Evolutionary conservation across 1,139 yeast species (phyloP).

Genomic region (Wickerhamomyces sp.): DNA sequence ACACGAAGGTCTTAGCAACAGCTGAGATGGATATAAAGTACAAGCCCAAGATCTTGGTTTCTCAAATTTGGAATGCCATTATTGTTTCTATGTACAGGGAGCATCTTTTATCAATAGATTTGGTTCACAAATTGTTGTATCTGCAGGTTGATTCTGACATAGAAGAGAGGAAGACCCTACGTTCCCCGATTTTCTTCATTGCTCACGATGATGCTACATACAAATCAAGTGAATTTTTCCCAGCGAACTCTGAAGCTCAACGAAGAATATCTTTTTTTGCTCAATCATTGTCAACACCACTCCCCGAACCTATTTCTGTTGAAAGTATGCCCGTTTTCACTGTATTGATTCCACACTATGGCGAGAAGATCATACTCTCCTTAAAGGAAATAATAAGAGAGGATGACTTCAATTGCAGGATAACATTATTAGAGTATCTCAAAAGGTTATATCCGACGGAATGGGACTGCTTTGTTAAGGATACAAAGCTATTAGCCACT

Average conservation of each 20-base stretch:
- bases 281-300: slow-evolving; percentile 73
- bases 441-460: slow-evolving; percentile 65
- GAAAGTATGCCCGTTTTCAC: slow-evolving; percentile 80
- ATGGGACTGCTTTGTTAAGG: slow-evolving; percentile 74
- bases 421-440: slow-evolving; percentile 69
- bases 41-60: slow-evolving; percentile 46
- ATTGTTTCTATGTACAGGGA: slow-evolving; percentile 73
- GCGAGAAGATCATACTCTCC: slow-evolving; percentile 65
- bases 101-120: slow-evolving; percentile 70
- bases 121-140: slow-evolving; percentile 56
- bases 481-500: slow-evolving; percentile 42
- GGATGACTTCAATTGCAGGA: slow-evolving; percentile 49
- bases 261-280: slow-evolving; percentile 84
- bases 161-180: slow-evolving; percentile 33
- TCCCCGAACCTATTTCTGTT: slow-evolving; percentile 68
- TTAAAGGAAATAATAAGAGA: slow-evolving; percentile 67
- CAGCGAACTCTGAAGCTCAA: slow-evolving; percentile 73
- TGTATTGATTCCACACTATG: slow-evolving; percentile 80
- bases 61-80: slow-evolving; percentile 80
- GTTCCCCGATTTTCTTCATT: slow-evolving; percentile 65
- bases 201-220: slow-evolving; percentile 74
- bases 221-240: slow-evolving; percentile 54
- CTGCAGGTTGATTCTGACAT: slow-evolving; percentile 39
- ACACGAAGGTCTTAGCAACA: slow-evolving; percentile 55
- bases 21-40: slow-evolving; percentile 43